Base-by-base conservation (phyloP, 176 grass and related monocot genomes). In the Microstegium vimineum region DNA sequence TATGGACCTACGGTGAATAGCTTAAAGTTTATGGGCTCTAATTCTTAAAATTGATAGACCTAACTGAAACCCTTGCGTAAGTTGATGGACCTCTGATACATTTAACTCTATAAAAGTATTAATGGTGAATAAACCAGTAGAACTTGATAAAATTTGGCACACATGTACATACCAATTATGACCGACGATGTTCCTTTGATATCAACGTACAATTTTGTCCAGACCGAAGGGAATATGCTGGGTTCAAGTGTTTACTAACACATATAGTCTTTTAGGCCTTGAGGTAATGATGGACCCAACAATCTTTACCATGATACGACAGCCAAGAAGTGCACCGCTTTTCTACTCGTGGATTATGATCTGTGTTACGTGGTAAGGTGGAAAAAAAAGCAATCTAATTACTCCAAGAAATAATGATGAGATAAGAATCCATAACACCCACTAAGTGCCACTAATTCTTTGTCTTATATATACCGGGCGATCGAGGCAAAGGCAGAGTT, bases 291-390 rank as follows among this genome's bases (percentile, higher is more conserved):
- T 36, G 66, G 62, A 72, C 16, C 38, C 66, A 79, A 72, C 15
- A 17, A 85, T 85, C 54, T 63, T 79, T 85, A 79, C 30, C 16
- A 30, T 37, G 40, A 79, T 27, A 49, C 75, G 40, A 30, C 15
- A 85, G 22, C 83, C 27, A 78, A 62, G 13, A 49, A 61, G 40
- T 63, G 15, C 30, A 18, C 28, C 5, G 1, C 70, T 65, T 69
- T 42, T 23, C 34, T 54, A 66, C 12, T 37, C 27, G 10, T 69
- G 51, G 38, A 45, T 20, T 69, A 46, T 61, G 36, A 69, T 31
- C 41, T 18, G 10, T 41, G 45, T 56, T 34, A 18, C 31, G 28
- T 37, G 38, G 38, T 11, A 37, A 65, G 75, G 37, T 37, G 9
- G 14, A 22, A 14, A 1, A 52, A 54, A 8, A 51, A 18, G 1